Percentiles rank a stretch among this genome's conserved stretches.
Evolutionary conservation across 805 yeast species (phyloP).

Genomic region (Vanderwaltozyma verrucispora): DNA sequence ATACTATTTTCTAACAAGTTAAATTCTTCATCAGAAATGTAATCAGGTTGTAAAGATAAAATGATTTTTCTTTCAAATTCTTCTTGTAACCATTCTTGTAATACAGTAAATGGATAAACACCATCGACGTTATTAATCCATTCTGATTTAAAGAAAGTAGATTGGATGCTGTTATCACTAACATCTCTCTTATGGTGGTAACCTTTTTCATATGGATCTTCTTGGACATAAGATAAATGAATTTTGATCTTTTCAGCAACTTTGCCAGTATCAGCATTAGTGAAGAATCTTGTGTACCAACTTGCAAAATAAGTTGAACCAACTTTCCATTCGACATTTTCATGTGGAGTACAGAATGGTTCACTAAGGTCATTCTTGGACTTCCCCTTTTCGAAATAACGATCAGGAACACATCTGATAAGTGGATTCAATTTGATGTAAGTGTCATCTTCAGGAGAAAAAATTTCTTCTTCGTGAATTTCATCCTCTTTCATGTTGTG

Average conservation of each 20-base stretch:
- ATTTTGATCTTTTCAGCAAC: slow-evolving; percentile 51
- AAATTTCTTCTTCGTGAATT: slow-evolving; percentile 42
- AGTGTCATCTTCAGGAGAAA: slow-evolving; percentile 59
- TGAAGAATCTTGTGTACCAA: slow-evolving; percentile 67
- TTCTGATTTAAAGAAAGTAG: slow-evolving; percentile 56
- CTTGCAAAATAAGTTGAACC: slow-evolving; percentile 65
- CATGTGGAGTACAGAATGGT: slow-evolving; percentile 82
- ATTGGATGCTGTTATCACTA: too few species aligned
- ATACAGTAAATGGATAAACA: slow-evolving; percentile 47
- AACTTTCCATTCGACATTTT: slow-evolving; percentile 43
- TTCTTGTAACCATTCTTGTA: slow-evolving; percentile 55
- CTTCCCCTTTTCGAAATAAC: slow-evolving; percentile 53
- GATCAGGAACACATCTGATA: slow-evolving; percentile 76
- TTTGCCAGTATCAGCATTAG: slow-evolving; percentile 25
- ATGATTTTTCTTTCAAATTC: slow-evolving; percentile 44
- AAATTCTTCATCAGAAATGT: slow-evolving; percentile 55
- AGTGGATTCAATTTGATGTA: slow-evolving; percentile 66
- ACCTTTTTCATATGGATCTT: slow-evolving; percentile 45
- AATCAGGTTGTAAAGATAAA: slow-evolving; percentile 65
- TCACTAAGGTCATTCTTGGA: slow-evolving; percentile 46
- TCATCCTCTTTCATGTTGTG: slow-evolving; percentile 62
- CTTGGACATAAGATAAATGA: slow-evolving; percentile 58
- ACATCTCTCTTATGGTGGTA: slow-evolving; percentile 38
- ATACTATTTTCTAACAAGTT: slow-evolving; percentile 44
- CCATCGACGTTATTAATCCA: slow-evolving; percentile 64